A percentile compares a stretch with the other conserved stretches of the same genome.
phyloP scores from a whole-genome alignment of 495 filamentous ascomycete species.

The Cercophora samala region DNA sequence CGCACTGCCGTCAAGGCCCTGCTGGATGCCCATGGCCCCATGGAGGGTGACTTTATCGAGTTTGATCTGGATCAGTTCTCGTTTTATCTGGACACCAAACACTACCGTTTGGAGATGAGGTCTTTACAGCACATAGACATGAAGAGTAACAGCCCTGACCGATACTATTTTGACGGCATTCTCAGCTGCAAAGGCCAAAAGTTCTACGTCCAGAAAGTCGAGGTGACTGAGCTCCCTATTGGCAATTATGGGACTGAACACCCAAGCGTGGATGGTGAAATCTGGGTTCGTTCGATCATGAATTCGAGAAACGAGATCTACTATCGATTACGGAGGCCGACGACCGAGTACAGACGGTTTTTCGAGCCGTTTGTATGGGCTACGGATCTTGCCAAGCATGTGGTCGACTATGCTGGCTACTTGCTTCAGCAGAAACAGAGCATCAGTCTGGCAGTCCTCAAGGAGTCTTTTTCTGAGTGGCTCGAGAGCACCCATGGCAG shows the following conservation, averaged over 20 bases:
- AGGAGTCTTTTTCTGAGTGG: slow-evolving; percentile 54
- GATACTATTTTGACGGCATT: slow-evolving; percentile 58
- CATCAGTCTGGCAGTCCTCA: slow-evolving; percentile 53
- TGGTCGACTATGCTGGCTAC: slow-evolving; percentile 57
- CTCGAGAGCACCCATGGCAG: slow-evolving; percentile 39
- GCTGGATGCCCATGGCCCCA: slow-evolving; percentile 7
- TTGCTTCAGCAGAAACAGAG: slow-evolving; percentile 27
- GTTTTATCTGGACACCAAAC: slow-evolving; percentile 42
- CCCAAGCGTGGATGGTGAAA: slow-evolving; percentile 47
- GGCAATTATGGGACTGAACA: slow-evolving; percentile 57
- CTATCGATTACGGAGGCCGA: slow-evolving; percentile 56
- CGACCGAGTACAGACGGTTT: slow-evolving; percentile 56
- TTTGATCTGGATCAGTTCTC: slow-evolving; percentile 51
- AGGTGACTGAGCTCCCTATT: slow-evolving; percentile 57
- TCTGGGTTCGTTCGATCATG: slow-evolving; percentile 58
- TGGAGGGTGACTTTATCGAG: slow-evolving; percentile 35
- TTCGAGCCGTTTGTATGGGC: slow-evolving; percentile 63
- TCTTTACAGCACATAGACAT: slow-evolving; percentile 50
- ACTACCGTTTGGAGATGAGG: slow-evolving; percentile 47
- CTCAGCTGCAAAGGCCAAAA: slow-evolving; percentile 43
- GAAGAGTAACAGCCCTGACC: slow-evolving; percentile 28
- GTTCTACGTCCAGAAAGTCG: slow-evolving; percentile 51
- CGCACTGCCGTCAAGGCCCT: slow-evolving; percentile 29
- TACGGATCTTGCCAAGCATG: slow-evolving; percentile 62
- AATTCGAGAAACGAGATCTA: slow-evolving; percentile 48